Evolutionary conservation across 2,329 filamentous ascomycete species (phyloP).

Genomic region (Cladorrhinum sp.): DNA sequence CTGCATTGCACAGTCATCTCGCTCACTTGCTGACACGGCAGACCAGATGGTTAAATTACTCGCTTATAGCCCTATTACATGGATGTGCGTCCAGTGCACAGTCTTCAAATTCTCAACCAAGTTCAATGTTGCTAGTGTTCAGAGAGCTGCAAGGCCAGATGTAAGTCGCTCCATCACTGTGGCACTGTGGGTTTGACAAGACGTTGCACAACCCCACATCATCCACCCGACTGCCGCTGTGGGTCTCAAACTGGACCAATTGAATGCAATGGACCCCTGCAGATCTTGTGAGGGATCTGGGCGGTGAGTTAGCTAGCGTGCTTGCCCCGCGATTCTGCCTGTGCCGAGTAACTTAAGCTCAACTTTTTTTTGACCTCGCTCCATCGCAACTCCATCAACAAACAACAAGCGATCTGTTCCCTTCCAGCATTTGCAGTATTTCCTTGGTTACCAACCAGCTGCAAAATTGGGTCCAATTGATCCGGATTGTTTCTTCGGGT

Average conservation of each 20-base stretch:
- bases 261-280: background rate
- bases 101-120: too few species aligned
- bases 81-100: too few species aligned
- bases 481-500: background rate
- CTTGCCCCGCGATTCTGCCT: slow-evolving; percentile 26
- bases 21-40: too few species aligned
- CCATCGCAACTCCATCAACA: background rate
- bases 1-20: too few species aligned
- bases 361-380: slow-evolving; percentile 6
- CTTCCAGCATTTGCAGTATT: background rate
- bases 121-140: too few species aligned
- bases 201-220: background rate
- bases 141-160: too few species aligned
- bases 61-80: too few species aligned
- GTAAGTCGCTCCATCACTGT: background rate
- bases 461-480: background rate
- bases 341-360: slow-evolving; percentile 5
- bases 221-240: background rate
- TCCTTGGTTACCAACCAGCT: background rate
- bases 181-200: background rate
- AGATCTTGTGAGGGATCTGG: background rate
- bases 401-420: background rate
- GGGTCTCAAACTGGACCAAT: background rate
- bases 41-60: too few species aligned
- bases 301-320: slow-evolving; percentile 15